Conservation (phyloP, 2,329 filamentous ascomycete species). For the Drechslerella dactyloides region DNA sequence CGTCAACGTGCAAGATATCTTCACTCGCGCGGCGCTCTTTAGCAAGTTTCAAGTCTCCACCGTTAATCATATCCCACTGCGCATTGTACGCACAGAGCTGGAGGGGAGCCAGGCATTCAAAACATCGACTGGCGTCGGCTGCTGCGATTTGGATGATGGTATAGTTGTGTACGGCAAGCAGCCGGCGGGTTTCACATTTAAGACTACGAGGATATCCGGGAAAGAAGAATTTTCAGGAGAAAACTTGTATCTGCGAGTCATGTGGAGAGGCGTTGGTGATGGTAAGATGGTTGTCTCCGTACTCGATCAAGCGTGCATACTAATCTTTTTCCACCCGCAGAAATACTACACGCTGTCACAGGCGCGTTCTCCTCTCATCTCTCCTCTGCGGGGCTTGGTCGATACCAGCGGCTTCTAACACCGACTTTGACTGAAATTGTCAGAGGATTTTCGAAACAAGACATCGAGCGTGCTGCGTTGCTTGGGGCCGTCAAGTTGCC, state of each 20-base stretch:
- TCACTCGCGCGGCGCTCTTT: slow-evolving; percentile 81
- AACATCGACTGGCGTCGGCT: slow-evolving; percentile 64
- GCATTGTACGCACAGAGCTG: slow-evolving; percentile 74
- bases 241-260: slow-evolving; percentile 63
- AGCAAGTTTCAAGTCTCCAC: slow-evolving; percentile 91
- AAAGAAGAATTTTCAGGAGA: slow-evolving; percentile 56
- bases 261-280: slow-evolving; percentile 36
- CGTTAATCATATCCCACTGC: slow-evolving; percentile 71
- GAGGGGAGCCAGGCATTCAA: slow-evolving; percentile 73
- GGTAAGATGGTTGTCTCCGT: slow-evolving; percentile 35
- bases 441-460: slow-evolving; percentile 59
- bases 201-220: slow-evolving; percentile 36
- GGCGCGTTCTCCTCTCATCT: slow-evolving; percentile 23
- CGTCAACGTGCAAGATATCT: slow-evolving; percentile 95
- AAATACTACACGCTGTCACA: slow-evolving; percentile 36
- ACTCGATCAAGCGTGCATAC: not conserved
- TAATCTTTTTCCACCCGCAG: slow-evolving; percentile 9
- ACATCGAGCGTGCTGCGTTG: slow-evolving; percentile 67
- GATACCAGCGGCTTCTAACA: slow-evolving; percentile 60
- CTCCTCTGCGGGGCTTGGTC: slow-evolving; percentile 11
- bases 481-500: slow-evolving; percentile 63
- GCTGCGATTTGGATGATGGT: slow-evolving; percentile 42
- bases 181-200: slow-evolving; percentile 55
- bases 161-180: slow-evolving; percentile 59
- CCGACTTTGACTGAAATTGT: slow-evolving; percentile 58